phyloP scores from a whole-genome alignment of 2,329 filamentous ascomycete species.

The Colletotrichum tamarilloi region DNA sequence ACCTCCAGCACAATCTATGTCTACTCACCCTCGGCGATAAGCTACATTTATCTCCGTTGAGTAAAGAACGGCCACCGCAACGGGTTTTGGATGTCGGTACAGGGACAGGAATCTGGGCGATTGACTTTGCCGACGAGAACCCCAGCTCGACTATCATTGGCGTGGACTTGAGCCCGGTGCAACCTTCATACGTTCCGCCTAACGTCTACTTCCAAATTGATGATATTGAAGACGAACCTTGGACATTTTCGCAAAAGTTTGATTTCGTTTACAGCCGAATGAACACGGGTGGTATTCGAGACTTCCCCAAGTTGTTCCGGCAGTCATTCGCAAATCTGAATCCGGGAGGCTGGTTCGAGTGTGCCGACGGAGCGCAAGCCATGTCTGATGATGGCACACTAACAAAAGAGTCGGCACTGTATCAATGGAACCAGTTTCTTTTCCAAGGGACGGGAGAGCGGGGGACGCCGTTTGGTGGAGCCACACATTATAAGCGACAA shows the following conservation, averaged over 20 bases:
- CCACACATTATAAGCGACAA: constrained; percentile 47
- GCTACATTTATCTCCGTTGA: constrained; percentile 43
- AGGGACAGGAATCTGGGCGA: constrained; percentile 58
- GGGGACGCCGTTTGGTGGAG: constrained; percentile 45
- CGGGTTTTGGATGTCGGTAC: constrained; percentile 59
- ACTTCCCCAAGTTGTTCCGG: constrained; percentile 39
- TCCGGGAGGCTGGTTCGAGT: constrained; percentile 57
- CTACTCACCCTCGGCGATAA: constrained; percentile 45
- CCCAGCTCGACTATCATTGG: constrained; percentile 61
- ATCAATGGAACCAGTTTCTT: constrained; percentile 8
- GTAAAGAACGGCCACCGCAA: constrained; percentile 37
- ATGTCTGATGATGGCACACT: constrained; percentile 56
- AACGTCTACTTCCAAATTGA: constrained; percentile 72
- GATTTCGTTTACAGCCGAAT: constrained; percentile 40
- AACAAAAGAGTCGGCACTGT: constrained; percentile 20
- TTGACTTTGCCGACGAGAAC: constrained; percentile 58
- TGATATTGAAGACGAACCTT: constrained; percentile 51
- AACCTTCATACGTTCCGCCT: constrained; percentile 65
- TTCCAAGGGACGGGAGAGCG: constrained; percentile 24
- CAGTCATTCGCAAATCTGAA: constrained; percentile 42
- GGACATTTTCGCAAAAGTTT: constrained; percentile 49
- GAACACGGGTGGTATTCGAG: constrained; percentile 37
- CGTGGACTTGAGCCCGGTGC: constrained; percentile 68
- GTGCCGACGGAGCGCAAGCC: constrained; percentile 53
- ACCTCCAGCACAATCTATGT: constrained; percentile 51